Evolutionary conservation across 2,329 filamentous ascomycete species (phyloP).

Genomic region (Cladosporium colombiae): DNA sequence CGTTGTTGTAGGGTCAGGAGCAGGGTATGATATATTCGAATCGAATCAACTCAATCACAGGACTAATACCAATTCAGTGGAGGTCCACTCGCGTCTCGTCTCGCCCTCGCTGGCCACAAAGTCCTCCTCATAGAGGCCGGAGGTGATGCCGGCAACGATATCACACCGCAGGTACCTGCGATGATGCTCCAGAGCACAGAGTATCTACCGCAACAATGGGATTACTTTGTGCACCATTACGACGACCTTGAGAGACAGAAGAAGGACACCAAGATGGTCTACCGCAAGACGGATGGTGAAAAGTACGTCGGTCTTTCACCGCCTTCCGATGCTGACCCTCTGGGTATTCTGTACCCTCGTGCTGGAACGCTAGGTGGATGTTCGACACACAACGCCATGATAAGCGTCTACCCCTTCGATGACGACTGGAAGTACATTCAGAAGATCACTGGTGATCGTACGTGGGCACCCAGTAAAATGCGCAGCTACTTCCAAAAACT

Average conservation of each 20-base stretch:
- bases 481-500: slow-evolving; percentile 56
- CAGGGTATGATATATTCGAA: slow-evolving; percentile 41
- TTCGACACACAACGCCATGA: slow-evolving; percentile 62
- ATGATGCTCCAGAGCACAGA: slow-evolving; percentile 57
- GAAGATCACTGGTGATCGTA: slow-evolving; percentile 59
- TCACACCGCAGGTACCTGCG: slow-evolving; percentile 57
- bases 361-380: slow-evolving; percentile 60
- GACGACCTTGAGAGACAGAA: slow-evolving; percentile 54
- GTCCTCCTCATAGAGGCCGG: slow-evolving; percentile 64
- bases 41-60: not conserved
- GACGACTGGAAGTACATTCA: slow-evolving; percentile 62
- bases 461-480: slow-evolving; percentile 62
- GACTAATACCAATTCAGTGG: slow-evolving; percentile 43
- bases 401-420: slow-evolving; percentile 59
- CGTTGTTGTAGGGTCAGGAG: slow-evolving; percentile 62
- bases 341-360: slow-evolving; percentile 61
- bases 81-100: slow-evolving; percentile 58
- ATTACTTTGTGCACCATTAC: slow-evolving; percentile 65
- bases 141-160: slow-evolving; percentile 56
- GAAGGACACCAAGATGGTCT: slow-evolving; percentile 61
- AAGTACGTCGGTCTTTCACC: slow-evolving; percentile 57
- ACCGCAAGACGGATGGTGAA: slow-evolving; percentile 52
- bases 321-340: slow-evolving; percentile 52
- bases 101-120: slow-evolving; percentile 61
- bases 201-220: slow-evolving; percentile 59